Percentiles rank a stretch among this genome's conserved stretches.
These are phyloP conservation scores for Phyllosticta capitalensis DNA, from an alignment of 2,329 filamentous ascomycete genomes.

Conservation along the genomic window DNA sequence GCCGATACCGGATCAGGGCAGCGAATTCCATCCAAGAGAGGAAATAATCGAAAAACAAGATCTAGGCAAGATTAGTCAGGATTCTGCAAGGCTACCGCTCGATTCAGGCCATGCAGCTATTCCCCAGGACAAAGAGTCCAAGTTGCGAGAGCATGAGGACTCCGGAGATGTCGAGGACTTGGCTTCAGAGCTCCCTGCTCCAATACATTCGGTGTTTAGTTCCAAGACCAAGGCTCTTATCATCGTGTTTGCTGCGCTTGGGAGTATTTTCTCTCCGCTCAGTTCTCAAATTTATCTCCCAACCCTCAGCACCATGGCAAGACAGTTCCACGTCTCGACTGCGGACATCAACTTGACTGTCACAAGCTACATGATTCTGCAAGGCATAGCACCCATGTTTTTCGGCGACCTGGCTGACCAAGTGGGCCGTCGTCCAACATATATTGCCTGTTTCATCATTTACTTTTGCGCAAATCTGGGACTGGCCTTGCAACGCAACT, in stretches of 20 bases:
- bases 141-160: background rate
- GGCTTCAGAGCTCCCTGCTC: background rate
- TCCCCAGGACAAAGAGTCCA: background rate
- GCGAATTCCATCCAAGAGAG: background rate
- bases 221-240: constrained; percentile 21
- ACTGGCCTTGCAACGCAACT: constrained; percentile 25
- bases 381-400: constrained; percentile 41
- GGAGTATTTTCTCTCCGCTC: constrained; percentile 22
- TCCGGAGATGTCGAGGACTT: constrained; percentile 1
- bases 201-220: constrained; percentile 23
- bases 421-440: constrained; percentile 39
- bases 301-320: constrained; percentile 22
- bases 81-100: background rate
- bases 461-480: constrained; percentile 27
- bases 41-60: background rate
- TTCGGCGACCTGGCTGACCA: constrained; percentile 39
- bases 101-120: background rate
- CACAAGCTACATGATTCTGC: constrained; percentile 44
- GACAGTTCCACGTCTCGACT: constrained; percentile 31
- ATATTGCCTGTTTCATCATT: constrained; percentile 35
- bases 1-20: background rate
- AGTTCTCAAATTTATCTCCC: constrained; percentile 29
- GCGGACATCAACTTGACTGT: constrained; percentile 42
- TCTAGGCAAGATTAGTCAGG: background rate
- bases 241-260: constrained; percentile 19